Percentiles rank a stretch among this genome's conserved stretches.
phyloP scores from a whole-genome alignment of 2,329 filamentous ascomycete species.

The Colletotrichum orbiculare region DNA sequence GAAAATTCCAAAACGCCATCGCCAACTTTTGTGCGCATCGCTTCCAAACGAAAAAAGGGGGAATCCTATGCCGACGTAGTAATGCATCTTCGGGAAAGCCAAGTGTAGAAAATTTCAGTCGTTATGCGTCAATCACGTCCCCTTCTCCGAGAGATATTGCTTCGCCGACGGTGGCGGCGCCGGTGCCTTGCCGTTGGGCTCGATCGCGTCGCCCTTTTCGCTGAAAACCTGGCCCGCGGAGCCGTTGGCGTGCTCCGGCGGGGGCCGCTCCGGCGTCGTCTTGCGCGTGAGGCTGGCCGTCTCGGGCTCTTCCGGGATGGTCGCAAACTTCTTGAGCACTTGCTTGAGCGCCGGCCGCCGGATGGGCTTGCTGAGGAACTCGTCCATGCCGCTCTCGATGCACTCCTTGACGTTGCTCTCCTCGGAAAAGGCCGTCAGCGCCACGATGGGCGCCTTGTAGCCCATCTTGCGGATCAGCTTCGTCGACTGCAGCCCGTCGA shows the following conservation, averaged over 20 bases:
- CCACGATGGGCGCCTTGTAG: constrained; percentile 89
- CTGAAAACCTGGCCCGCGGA: constrained; percentile 1
- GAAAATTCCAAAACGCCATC: constrained; percentile 16
- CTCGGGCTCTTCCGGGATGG: constrained; percentile 79
- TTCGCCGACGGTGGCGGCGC: background rate
- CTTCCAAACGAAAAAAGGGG: constrained; percentile 28
- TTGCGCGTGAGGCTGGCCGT: constrained; percentile 48
- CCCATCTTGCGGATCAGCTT: constrained; percentile 86
- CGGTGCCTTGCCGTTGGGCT: constrained; percentile 19
- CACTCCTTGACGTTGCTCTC: constrained; percentile 89
- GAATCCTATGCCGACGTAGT: constrained; percentile 13
- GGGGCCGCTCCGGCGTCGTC: constrained; percentile 42
- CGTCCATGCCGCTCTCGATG: constrained; percentile 91
- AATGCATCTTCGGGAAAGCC: constrained; percentile 8
- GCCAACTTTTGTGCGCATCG: constrained; percentile 30
- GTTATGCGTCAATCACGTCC: constrained; percentile 13
- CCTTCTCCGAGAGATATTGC: constrained; percentile 28
- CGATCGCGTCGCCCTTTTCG: constrained; percentile 22
- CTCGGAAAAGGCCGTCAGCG: constrained; percentile 89
- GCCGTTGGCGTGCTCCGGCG: constrained; percentile 37
- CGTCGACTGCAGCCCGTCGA: constrained; percentile 90
- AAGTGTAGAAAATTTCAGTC: constrained; percentile 7
- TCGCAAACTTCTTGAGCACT: constrained; percentile 84
- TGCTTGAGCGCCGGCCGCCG: constrained; percentile 86
- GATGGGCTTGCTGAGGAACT: constrained; percentile 83